Evolutionary conservation across 1,284 basidiomycete species (phyloP), one percentile per base, ranked within the genome.

Genomic region (Volvariella volvacea): DNA sequence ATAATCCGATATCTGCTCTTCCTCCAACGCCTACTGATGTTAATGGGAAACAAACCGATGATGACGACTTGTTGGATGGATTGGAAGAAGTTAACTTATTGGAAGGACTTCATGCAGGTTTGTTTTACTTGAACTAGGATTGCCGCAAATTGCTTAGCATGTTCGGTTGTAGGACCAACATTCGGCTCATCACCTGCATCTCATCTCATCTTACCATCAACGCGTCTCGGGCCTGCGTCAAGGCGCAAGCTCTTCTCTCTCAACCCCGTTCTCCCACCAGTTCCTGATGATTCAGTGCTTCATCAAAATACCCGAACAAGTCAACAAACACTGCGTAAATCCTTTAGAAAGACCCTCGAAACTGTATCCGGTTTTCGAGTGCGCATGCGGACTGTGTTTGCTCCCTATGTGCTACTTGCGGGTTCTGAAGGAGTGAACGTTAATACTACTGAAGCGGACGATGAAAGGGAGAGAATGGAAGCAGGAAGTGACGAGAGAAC

Each of bases 311-410:
- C 68, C 8, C 65, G 64, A 16, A 60, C 65, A 39, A 63, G 71
- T 2, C 71, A 73, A 37, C 73, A 83, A 1, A 85, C 87, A 0
- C 65, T 94, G 9, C 81, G 88, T 39, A 92, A 91, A 61, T 88
- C 88, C 1, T 92, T 81, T 62, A 76, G 91, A n/a, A 83, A 86
- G 52, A 82, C 85, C 1, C 62, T 94, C 12, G 70, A 71, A 37
- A 83, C 87, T 0, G 80, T 83, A 2, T 87, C 87, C 12, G 90
- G 89, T 1, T 85, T 94, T 59, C 75, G 80, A 19, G 86, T 94
- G 15, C 80, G 90, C 25, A 92, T 93, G 89, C 77, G 89, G 16
- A 92, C 89, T 0, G 80, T 91, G 4, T 89, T 92, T 53, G 79
- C 92, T 2, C 91, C 90, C 0, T 83, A 89, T 53, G 76, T 92